Evolutionary conservation across 1,284 basidiomycete genomes (phyloP).

Genomic region (Stereum hirsutum): DNA sequence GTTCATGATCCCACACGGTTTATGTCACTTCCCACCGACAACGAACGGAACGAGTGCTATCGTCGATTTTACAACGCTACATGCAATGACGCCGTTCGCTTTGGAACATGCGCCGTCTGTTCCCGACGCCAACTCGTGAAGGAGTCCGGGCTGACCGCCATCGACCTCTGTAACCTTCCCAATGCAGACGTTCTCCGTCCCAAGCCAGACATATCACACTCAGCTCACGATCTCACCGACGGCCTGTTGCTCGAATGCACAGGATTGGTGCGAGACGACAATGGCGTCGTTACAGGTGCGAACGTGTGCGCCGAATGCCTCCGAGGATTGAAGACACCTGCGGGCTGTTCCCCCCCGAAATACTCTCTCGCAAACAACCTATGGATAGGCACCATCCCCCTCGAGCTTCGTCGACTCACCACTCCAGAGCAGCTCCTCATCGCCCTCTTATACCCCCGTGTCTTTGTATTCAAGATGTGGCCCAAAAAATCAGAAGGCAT

Average conservation of each 20-base stretch:
- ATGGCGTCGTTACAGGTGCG: background rate
- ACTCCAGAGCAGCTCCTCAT: slow-evolving; percentile 21
- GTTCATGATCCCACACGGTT: too few relatives aligned
- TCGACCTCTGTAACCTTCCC: background rate
- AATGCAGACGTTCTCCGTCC: background rate
- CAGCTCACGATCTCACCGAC: background rate
- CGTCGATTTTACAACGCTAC: background rate
- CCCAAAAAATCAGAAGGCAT: slow-evolving; percentile 12
- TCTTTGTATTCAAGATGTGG: slow-evolving; percentile 23
- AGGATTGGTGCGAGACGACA: background rate
- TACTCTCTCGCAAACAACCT: background rate
- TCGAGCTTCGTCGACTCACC: slow-evolving; percentile 14
- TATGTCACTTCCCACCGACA: background rate
- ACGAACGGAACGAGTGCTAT: background rate
- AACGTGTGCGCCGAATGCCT: background rate
- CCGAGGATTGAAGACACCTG: background rate
- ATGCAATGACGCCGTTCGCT: background rate
- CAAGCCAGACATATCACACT: background rate
- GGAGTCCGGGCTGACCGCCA: background rate
- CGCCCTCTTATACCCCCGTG: slow-evolving; percentile 12
- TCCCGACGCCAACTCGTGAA: background rate
- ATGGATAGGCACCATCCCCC: slow-evolving; percentile 20
- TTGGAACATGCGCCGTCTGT: background rate
- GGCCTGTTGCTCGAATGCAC: background rate
- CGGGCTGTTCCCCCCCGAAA: background rate